These are phyloP conservation scores for Spergularia marina DNA, from an alignment of 148 eudicot genomes.

Conservation along the genomic window DNA sequence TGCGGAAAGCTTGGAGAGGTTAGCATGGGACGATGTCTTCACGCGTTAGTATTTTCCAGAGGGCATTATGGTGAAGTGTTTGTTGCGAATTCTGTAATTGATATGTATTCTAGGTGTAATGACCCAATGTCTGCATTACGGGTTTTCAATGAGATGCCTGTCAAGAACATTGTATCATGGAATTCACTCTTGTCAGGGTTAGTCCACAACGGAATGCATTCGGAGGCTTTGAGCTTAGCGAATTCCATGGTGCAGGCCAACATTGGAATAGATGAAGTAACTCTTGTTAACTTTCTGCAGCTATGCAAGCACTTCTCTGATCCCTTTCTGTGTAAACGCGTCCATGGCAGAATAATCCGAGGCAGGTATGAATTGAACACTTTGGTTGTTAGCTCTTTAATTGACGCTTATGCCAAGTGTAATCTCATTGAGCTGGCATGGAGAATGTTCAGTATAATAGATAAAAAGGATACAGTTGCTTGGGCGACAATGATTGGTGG, in stretches of 20 bases:
- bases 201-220: constrained; percentile 50
- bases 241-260: constrained; percentile 46
- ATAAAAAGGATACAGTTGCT: constrained; percentile 45
- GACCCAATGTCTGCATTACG: constrained; percentile 51
- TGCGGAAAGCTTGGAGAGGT: constrained; percentile 41
- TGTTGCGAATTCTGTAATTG: constrained; percentile 55
- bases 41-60: constrained; percentile 47
- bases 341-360: constrained; percentile 50
- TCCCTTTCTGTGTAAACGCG: constrained; percentile 47
- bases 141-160: constrained; percentile 48
- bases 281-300: constrained; percentile 68
- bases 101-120: constrained; percentile 57
- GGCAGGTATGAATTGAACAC: constrained; percentile 47
- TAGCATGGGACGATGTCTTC: constrained; percentile 42
- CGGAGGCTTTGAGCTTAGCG: constrained; percentile 51
- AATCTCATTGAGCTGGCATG: constrained; percentile 46
- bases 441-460: constrained; percentile 40
- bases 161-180: constrained; percentile 68
- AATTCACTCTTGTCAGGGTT: constrained; percentile 69
- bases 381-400: constrained; percentile 55
- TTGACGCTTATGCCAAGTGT: constrained; percentile 77
- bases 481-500: constrained; percentile 92
- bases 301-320: constrained; percentile 51
- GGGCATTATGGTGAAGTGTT: constrained; percentile 59
- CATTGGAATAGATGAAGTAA: constrained; percentile 64